Conservation (phyloP, 768 basidiomycete genomes). For the Russula ochroleuca region DNA sequence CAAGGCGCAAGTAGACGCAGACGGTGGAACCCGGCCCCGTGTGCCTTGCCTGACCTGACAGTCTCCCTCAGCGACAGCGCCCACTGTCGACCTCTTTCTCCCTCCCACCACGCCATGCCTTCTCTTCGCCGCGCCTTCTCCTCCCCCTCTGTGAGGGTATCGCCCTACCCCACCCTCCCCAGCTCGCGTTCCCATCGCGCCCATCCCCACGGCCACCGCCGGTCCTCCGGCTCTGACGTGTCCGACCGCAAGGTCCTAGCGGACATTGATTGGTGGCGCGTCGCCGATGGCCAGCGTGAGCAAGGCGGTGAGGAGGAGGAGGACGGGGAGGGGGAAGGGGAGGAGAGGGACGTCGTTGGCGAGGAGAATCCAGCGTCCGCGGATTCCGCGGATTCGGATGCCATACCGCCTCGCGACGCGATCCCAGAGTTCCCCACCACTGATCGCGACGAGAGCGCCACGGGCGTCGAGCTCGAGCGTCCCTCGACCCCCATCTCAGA, state of each 20-base stretch:
- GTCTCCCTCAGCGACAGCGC: conserved; percentile 3
- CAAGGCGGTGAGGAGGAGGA: conserved; percentile 41
- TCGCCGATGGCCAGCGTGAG: conserved; percentile 65
- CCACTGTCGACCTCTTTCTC: conserved; percentile 35
- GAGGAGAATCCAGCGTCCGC: conserved; percentile 4
- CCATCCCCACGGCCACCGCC: conserved; percentile 41
- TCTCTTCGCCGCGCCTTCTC: conserved; percentile 78
- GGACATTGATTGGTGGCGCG: conserved; percentile 87
- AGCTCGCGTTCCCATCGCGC: conserved; percentile 34
- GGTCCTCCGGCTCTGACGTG: conserved; percentile 66
- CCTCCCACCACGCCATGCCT: conserved; percentile 49
- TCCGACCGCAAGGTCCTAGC: conserved; percentile 66
- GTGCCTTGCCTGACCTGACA: conserved; percentile 16
- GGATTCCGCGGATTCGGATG: conserved; percentile 1
- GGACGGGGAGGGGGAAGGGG: conserved; percentile 26
- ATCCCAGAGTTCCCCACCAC: conserved; percentile 14
- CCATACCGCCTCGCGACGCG: background rate
- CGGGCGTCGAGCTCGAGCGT: conserved; percentile 37
- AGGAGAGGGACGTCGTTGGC: conserved; percentile 28
- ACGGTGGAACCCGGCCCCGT: background rate
- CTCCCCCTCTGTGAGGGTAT: conserved; percentile 60
- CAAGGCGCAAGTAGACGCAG: background rate
- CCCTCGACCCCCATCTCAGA: conserved; percentile 42
- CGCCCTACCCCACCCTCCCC: conserved; percentile 52
- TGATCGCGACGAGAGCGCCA: conserved; percentile 34